Conservation (phyloP, 768 basidiomycete genomes). For the Fomitopsis pulvina region DNA sequence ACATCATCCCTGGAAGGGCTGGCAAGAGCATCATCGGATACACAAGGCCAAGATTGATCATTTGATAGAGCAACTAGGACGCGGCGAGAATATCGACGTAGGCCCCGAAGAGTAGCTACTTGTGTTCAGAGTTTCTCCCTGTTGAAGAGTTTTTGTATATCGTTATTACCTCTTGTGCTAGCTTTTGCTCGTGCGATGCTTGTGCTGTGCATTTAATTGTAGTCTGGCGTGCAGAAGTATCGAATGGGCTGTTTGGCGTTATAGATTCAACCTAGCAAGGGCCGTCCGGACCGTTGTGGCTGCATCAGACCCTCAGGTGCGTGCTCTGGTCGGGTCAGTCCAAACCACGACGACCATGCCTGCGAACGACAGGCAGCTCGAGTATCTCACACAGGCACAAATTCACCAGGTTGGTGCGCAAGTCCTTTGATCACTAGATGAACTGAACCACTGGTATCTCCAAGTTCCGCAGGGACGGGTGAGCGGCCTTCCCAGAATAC, state of each 20-base stretch:
- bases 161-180: background rate
- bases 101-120: conserved; percentile 10
- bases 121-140: background rate
- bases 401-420: conserved; percentile 42
- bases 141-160: background rate
- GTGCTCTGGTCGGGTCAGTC: no score
- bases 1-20: conserved; percentile 91
- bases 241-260: no score
- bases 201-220: background rate
- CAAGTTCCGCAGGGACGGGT: conserved; percentile 60
- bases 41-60: conserved; percentile 85
- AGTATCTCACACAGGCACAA: conserved; percentile 51
- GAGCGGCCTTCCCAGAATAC: conserved; percentile 12
- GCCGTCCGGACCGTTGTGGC: no score
- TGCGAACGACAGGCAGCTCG: conserved; percentile 12
- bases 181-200: no score
- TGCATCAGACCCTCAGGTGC: background rate
- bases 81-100: conserved; percentile 49
- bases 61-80: conserved; percentile 52
- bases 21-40: conserved; percentile 89
- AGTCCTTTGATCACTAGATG: background rate
- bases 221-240: no score
- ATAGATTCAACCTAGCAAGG: no score
- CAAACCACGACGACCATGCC: background rate
- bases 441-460: background rate